These are phyloP conservation scores for Bruguiera gymnorhiza DNA, from an alignment of 345 rosid species.

Conservation along the genomic window DNA sequence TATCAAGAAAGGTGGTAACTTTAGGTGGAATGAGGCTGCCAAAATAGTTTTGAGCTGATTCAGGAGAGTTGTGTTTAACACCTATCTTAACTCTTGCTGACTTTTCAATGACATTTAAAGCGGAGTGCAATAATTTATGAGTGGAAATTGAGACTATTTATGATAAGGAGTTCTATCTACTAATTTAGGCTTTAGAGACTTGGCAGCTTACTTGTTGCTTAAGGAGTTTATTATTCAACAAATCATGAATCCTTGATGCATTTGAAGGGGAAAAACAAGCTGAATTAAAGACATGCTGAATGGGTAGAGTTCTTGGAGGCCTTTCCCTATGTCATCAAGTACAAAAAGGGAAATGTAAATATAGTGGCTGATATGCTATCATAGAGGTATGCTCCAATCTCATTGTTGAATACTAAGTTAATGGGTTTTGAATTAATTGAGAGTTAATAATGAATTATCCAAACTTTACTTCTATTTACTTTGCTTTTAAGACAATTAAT, in stretches of 20 bases:
- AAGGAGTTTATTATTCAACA: not conserved
- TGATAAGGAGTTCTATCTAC: not conserved
- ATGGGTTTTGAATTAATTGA: not conserved
- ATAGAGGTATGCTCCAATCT: not conserved
- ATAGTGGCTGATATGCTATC: not conserved
- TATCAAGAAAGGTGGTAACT: not conserved
- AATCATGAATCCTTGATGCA: not conserved
- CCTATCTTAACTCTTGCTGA: not conserved
- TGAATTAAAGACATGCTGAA: not conserved
- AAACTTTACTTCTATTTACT: no score
- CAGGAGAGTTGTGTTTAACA: not conserved
- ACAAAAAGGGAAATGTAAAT: not conserved
- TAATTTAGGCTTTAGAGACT: not conserved
- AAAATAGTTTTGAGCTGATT: not conserved
- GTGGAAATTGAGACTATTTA: no score
- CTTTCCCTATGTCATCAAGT: not conserved
- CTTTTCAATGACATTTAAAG: not conserved
- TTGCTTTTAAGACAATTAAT: no score
- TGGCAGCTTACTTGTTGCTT: not conserved
- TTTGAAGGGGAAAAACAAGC: no score
- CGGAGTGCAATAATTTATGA: not conserved
- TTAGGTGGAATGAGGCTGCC: not conserved
- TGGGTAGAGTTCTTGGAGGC: not conserved
- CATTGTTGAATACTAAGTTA: not conserved
- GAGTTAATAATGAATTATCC: not conserved